phyloP scores from a whole-genome alignment of 1,139 yeast species.

The Scheffersomyces cryptocercus region DNA sequence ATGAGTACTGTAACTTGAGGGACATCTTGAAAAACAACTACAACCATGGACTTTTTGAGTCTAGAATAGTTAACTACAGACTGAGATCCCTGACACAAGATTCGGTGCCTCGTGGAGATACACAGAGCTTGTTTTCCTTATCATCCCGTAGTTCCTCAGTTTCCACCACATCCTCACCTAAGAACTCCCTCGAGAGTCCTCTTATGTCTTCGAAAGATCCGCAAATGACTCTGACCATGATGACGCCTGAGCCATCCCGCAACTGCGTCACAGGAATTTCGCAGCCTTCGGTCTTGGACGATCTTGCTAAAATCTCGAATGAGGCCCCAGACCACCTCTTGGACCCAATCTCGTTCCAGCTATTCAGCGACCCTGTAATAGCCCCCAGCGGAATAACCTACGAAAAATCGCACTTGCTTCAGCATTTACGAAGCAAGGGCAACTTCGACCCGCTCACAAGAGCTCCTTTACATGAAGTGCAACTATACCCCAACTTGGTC shows the following conservation, averaged over 20 bases:
- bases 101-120: background rate
- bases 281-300: slow-evolving; percentile 2
- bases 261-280: background rate
- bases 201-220: background rate
- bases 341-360: slow-evolving; percentile 49
- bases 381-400: slow-evolving; percentile 52
- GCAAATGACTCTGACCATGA: too few relatives aligned
- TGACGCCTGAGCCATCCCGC: background rate
- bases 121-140: background rate
- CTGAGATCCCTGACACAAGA: background rate
- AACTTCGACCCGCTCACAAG: slow-evolving; percentile 45
- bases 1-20: slow-evolving; percentile 20
- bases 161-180: background rate
- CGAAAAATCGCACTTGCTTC: slow-evolving; percentile 40
- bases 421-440: slow-evolving; percentile 35
- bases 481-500: slow-evolving; percentile 45
- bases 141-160: background rate
- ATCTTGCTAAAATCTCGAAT: slow-evolving; percentile 11
- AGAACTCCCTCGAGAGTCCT: background rate
- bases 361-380: slow-evolving; percentile 50
- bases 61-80: slow-evolving; percentile 10
- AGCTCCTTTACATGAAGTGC: slow-evolving; percentile 33
- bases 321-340: slow-evolving; percentile 45
- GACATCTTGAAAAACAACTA: slow-evolving; percentile 25
- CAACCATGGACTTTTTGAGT: slow-evolving; percentile 15